Evolutionary conservation across 768 basidiomycete genomes (phyloP), one percentile per base, ranked within the genome.

Genomic region (Jaapia argillacea): DNA sequence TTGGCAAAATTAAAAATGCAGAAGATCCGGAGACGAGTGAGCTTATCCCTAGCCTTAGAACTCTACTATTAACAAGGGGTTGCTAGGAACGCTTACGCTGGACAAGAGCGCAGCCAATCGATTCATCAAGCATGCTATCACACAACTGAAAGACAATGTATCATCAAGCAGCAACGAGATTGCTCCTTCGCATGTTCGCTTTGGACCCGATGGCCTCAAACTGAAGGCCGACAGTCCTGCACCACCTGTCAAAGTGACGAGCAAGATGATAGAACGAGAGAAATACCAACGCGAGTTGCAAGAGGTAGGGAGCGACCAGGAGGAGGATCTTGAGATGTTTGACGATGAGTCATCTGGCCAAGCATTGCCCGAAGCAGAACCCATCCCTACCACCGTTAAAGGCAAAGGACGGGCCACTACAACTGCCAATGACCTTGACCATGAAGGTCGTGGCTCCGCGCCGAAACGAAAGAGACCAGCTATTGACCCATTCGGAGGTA

Each of bases 81-180:
- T n/a, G n/a, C n/a, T 55, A 75, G 72, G 63, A 35, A 66, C 60
- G 35, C 24, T 58, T 16, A 62, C 60, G n/a, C 60, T 91, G 46
- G 88, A 92, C 72, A 85, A 83, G 59, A 77, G 66, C 20, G 88
- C 85, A 10, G 88, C 88, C 1, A 65, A 67, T 36, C 77, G 89
- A 24, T 92, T 92, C 61, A 91, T 92, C 59, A 85, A 81, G 59
- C 72, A 85, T 56, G 85, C 86, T 23, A 86, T 89, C 35, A 64
- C 81, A 1, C 81, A 81, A 58, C 75, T 74, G 10, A 69, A 71
- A 40, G 43, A 36, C 6, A 45, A 50, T 28, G 45, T 46, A 10
- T 51, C 49, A 3, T 52, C 47, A 31, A 48, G 49, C 4, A 46
- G 54, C 28, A 38, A 48, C 25, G 48, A 56, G 38, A 45, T 37